Evolutionary conservation across 1,284 basidiomycete species (phyloP).

Genomic region (Cutaneotrichosporon daszewskae): DNA sequence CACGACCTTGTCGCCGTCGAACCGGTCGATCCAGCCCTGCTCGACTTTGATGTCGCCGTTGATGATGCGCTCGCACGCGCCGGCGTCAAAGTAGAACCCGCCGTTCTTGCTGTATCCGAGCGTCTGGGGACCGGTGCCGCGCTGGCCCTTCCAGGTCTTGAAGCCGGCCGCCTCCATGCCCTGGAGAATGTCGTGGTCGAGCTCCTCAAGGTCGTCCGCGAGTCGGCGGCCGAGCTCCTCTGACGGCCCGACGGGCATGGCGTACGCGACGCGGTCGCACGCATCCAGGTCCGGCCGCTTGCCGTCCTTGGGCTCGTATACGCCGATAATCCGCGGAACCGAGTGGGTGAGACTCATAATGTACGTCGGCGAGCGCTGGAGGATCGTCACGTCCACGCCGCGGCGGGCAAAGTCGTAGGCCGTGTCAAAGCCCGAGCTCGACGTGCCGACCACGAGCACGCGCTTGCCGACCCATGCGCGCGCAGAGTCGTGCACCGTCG

Average conservation of each 20-base stretch:
- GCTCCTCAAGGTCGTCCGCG: conserved; percentile 17
- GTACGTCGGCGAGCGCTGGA: conserved; percentile 59
- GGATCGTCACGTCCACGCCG: conserved; percentile 56
- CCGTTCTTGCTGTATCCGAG: conserved; percentile 26
- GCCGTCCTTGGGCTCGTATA: conserved; percentile 45
- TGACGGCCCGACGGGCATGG: conserved; percentile 25
- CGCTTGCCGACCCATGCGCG: conserved; percentile 55
- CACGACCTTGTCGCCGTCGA: conserved; percentile 24
- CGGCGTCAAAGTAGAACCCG: conserved; percentile 41
- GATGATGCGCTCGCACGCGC: conserved; percentile 34
- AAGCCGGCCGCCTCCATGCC: conserved; percentile 55
- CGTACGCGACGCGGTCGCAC: conserved; percentile 51
- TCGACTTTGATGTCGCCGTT: conserved; percentile 56
- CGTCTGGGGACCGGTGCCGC: conserved; percentile 19
- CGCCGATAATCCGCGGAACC: conserved; percentile 48
- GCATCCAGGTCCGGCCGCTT: conserved; percentile 50
- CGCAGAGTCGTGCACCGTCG: conserved; percentile 52
- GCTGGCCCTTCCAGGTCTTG: conserved; percentile 27
- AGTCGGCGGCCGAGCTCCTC: conserved; percentile 28
- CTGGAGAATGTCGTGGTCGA: conserved; percentile 51
- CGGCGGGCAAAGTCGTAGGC: conserved; percentile 51
- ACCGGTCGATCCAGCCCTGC: conserved; percentile 26
- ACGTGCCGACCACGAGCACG: conserved; percentile 58
- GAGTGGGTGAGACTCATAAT: conserved; percentile 52
- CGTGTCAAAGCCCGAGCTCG: conserved; percentile 55